Evolutionary conservation across 164 flowering plant species (phyloP).

Genomic region (Nelumbo lutea): DNA sequence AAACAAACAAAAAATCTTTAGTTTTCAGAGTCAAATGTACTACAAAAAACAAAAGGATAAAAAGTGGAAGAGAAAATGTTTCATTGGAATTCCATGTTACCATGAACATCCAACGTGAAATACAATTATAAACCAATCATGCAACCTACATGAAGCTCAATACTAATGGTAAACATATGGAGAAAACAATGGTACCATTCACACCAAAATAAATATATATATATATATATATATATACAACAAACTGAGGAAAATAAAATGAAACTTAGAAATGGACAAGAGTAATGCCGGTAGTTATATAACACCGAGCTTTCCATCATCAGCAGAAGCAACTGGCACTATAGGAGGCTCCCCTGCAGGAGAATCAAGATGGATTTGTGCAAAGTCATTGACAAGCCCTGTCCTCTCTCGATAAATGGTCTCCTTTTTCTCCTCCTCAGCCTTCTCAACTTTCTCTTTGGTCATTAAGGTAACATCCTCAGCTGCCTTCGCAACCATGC

Average conservation of each 20-base stretch:
- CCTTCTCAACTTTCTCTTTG: constrained; percentile 63
- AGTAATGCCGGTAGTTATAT: constrained; percentile 13
- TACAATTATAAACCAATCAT: neutral
- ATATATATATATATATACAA: neutral
- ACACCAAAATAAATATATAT: neutral
- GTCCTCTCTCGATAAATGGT: constrained; percentile 34
- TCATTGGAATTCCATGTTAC: no score
- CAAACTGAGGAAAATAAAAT: neutral
- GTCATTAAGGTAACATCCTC: constrained; percentile 60
- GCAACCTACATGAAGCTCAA: neutral
- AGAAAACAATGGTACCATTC: neutral
- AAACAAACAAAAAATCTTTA: no score
- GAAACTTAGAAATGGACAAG: neutral
- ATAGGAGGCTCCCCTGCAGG: constrained; percentile 24
- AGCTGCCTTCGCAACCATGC: constrained; percentile 60
- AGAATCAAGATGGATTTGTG: constrained; percentile 43
- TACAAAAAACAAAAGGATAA: neutral
- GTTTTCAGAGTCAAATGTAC: no score
- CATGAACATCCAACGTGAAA: neutral
- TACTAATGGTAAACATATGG: neutral
- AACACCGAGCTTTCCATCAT: constrained; percentile 29
- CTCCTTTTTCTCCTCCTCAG: constrained; percentile 66
- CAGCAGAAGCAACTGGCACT: constrained; percentile 29
- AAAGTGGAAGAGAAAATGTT: no score
- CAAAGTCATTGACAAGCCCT: constrained; percentile 33